Base-by-base conservation (phyloP, 805 yeast genomes). In the Saccharomycopsis babjevae region DNA sequence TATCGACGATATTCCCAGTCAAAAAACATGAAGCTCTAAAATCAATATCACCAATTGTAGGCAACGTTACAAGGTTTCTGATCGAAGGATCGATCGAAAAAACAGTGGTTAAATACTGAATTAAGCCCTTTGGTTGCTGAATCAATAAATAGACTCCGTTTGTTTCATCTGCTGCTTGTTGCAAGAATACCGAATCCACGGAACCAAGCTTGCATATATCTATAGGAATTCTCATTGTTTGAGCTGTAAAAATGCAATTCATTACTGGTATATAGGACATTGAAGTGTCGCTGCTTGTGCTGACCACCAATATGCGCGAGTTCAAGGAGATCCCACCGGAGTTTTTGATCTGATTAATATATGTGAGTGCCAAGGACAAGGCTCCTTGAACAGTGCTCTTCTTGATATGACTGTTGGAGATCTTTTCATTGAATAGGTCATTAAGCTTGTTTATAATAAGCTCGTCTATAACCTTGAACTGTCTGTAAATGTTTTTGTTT, bases 201-300 rank as follows among this genome's bases (percentile, higher is more conserved):
- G 32, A 22, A 0, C 86, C 86, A 34, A 94, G 75, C 68, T 92
- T 91, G 63, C 96, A 93, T 13, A 92, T 92, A 71, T 94, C 98
- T 25, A 94, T 84, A 1, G 97, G 88, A 18, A 92, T 83, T 67
- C 84, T 86, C 87, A 88, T 81, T 72, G 92, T 93, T 67, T 94
- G 97, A 0, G 98, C 97, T 0, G 97, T 93, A 74, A 94, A 94
- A 36, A 94, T 93, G 62, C 94, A 81, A 72, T 94, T 94, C 98
- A 94, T 94, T 54, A 90, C 85, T 4, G 97, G 88, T 54, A 93
- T 89, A 71, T 94, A 96, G 61, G 89, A 89, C 58, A 89, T 76
- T 5, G 90, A 83, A 60, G 83, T 84, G 67, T 89, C 91, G 64
- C 84, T 89, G 65, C 86, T 83, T 30, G 90, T 80, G 62, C 84